Base-by-base conservation (phyloP, 2,329 filamentous ascomycete species). In the Aspergillus pseudoglaucus region DNA sequence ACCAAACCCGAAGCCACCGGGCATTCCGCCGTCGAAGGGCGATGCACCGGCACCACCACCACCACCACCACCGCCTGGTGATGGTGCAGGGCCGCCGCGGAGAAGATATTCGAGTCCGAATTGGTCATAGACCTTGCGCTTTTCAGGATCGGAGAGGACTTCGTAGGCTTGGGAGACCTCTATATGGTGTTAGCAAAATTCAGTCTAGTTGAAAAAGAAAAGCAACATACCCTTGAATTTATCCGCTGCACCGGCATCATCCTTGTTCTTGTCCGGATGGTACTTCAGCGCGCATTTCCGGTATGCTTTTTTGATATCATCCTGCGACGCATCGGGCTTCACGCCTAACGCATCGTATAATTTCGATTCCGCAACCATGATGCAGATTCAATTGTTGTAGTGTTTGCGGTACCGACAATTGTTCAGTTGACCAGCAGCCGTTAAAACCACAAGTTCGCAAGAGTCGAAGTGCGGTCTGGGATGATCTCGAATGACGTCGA, bases 181-280 rank as follows among this genome's bases (percentile, higher is more conserved):
- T 81, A 53, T 38, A 47, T 6, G 45, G 15, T 20, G 47, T 58
- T 47, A 60, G 55, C 47, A 42, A 47, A 41, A 39, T 15, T 25
- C 22, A 44, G 9, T 18, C 1, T 10, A 17, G 4, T 37, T 15
- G 44, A 2, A 37, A 18, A 4, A 33, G 23, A 32, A 44, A 32
- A 45, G 42, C 47, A 25, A 59, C 69, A 53, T 69, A 78, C 78
- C 78, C 74, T 98, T 98, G 79, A 98, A 98, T 72, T 91, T 96
- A 67, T 97, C 93, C 51, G 82, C 77, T 7, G 91, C 88, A 45
- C 82, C 74, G 25, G 90, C 83, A 60, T 91, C 90, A 72, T 95
- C 85, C 70, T 90, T 90, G 78, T 97, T 98, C 79, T 97, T 98
- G 77, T 98, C 93, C 6, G 93, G 93, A 65, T 98, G 93, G 73